These are phyloP conservation scores for Claviceps paspali DNA, from an alignment of 2,329 filamentous ascomycete species.

Conservation along the genomic window DNA sequence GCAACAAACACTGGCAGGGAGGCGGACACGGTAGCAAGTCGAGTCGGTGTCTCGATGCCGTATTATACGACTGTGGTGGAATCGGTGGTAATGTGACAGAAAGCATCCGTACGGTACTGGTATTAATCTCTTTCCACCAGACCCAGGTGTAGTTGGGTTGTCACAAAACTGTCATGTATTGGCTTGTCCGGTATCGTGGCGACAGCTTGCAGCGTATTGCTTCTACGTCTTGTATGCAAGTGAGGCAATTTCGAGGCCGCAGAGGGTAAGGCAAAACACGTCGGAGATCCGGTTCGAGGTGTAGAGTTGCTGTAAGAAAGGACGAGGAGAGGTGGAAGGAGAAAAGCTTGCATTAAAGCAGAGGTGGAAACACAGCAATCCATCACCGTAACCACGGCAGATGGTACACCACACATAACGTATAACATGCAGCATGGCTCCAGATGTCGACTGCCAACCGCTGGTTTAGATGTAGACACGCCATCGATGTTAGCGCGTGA, in stretches of 20 bases:
- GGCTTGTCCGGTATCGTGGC: no score
- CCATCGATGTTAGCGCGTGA: no score
- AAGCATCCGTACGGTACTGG: constrained; percentile 39
- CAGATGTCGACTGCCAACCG: no score
- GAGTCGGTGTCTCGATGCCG: constrained; percentile 21
- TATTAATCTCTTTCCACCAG: constrained; percentile 21
- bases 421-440: no score
- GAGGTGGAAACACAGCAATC: not conserved
- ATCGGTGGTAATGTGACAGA: constrained; percentile 22
- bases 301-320: not conserved
- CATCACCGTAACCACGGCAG: not conserved
- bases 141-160: not conserved
- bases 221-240: no score
- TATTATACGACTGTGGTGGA: constrained; percentile 9
- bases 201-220: no score
- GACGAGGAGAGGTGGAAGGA: not conserved
- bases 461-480: no score
- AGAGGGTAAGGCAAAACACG: constrained; percentile 2
- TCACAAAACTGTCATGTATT: no score
- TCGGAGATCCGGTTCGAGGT: constrained; percentile 3
- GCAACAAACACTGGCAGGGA: constrained; percentile 7
- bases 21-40: constrained; percentile 11
- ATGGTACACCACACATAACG: not conserved
- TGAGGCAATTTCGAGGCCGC: constrained; percentile 1
- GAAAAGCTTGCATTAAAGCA: constrained; percentile 1